Evolutionary conservation across 768 basidiomycete genomes (phyloP).

Genomic region (Tylopilus sp.): DNA sequence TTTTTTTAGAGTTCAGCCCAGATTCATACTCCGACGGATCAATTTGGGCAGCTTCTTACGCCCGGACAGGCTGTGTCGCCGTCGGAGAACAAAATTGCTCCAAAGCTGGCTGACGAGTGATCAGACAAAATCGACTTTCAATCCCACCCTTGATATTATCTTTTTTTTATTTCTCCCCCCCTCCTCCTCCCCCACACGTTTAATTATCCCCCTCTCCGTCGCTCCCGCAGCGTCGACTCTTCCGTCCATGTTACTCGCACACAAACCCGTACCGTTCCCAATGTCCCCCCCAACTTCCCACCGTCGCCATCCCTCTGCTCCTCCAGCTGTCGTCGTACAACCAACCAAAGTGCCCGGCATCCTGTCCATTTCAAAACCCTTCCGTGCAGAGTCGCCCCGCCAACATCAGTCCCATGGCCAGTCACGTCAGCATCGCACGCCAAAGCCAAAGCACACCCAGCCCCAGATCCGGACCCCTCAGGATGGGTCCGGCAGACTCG

Average conservation of each 20-base stretch:
- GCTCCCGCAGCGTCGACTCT: constrained; percentile 9
- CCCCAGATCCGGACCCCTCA: constrained; percentile 19
- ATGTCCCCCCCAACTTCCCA: constrained; percentile 39
- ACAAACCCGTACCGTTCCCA: constrained; percentile 33
- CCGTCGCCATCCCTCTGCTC: constrained; percentile 67
- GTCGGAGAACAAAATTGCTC: constrained; percentile 34
- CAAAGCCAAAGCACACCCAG: constrained; percentile 33
- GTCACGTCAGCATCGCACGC: constrained; percentile 33
- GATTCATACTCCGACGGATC: constrained; percentile 28
- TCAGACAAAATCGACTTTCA: constrained; percentile 25
- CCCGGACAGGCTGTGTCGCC: constrained; percentile 26
- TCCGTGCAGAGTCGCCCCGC: constrained; percentile 31
- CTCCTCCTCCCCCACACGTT: not conserved
- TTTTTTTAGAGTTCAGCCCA: constrained; percentile 21
- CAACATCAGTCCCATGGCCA: constrained; percentile 36
- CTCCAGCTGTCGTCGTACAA: constrained; percentile 63
- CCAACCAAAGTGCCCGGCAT: constrained; percentile 73
- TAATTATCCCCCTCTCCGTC: not conserved
- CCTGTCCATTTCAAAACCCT: constrained; percentile 63
- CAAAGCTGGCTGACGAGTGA: constrained; percentile 29
- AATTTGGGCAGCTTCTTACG: constrained; percentile 24
- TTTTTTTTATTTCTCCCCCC: constrained; percentile 13
- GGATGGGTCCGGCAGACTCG: constrained; percentile 31
- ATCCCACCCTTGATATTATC: constrained; percentile 27
- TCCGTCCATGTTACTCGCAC: constrained; percentile 40